Evolutionary conservation across 106 monocot species (phyloP).

Genomic region (Vanilla planifolia): DNA sequence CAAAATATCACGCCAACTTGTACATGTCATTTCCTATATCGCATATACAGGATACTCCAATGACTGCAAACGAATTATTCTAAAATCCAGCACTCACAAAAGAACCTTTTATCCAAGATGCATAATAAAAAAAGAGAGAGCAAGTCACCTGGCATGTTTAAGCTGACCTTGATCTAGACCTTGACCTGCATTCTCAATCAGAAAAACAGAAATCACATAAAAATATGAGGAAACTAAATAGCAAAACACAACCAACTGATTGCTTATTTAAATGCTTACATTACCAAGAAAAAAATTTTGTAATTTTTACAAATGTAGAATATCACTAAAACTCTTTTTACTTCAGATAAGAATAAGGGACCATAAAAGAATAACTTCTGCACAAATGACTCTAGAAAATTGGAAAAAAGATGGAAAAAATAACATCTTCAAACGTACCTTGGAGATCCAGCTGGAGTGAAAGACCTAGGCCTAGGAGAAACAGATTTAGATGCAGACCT

Average conservation of each 20-base stretch:
- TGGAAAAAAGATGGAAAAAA: neutral
- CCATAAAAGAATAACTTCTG: neutral
- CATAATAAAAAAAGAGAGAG: neutral
- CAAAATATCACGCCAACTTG: no score
- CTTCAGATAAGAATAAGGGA: neutral
- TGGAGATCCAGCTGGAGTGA: constrained; percentile 20
- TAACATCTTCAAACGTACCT: constrained; percentile 6
- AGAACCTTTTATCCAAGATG: no score
- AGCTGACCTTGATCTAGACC: constrained; percentile 8
- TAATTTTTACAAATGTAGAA: neutral
- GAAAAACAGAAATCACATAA: neutral
- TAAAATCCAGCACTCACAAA: no score
- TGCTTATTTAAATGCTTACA: neutral
- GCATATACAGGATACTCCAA: no score
- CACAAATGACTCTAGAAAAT: neutral
- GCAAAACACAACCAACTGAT: neutral
- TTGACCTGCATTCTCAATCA: neutral
- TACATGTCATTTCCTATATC: no score
- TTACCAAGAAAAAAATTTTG: neutral
- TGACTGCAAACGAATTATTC: no score
- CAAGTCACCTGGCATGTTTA: constrained; percentile 2
- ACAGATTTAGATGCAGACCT: constrained; percentile 17
- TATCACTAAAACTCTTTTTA: neutral
- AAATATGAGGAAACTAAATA: neutral
- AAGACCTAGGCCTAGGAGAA: constrained; percentile 22